Base-by-base conservation (phyloP, 306 rosid species). In the Begonia masoniana region DNA sequence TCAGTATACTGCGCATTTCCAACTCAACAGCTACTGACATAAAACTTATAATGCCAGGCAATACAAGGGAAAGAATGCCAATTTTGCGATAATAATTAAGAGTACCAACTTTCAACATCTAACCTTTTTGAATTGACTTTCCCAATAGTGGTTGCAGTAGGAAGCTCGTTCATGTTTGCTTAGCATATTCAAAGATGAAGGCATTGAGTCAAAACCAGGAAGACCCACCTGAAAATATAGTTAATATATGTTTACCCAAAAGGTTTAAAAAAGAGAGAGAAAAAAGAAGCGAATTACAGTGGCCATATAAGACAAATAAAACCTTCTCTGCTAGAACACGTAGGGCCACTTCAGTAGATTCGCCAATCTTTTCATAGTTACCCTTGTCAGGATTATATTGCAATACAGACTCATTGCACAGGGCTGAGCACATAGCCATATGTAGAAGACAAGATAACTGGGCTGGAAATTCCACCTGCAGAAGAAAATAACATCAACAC, bases 331-430 rank as follows among this genome's bases (percentile, higher is more conserved):
- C 82, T 58, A 91, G 75, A 64, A 83, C 97, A 35, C 97, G 95
- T 51, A 91, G 80, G 67, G 97, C 97, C 60, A 91, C 97, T 81
- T 91, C 97, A 57, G 97, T 91, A 50, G 97, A 91, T 82, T 91
- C 97, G n/a, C 97, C 97, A 76, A 91, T 91, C 69, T 85, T 91
- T 81, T 91, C 96, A 41, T 82, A 83, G 55, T 64, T 78, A 52
- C 94, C 95, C 78, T 83, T 83, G 61, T 85, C 85, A 56, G 87
- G 96, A 73, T 91, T 85, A 77, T 85, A 91, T 73, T 91, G 97
- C 68, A 91, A 72, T 66, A 69, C 68, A 58, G 94, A 91, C 67
- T 85, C 97, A 19, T 91, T 91, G 83, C 96, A 91, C 54, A 91
- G 88, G 35, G 96, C 94, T 42, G 97, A 91, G 60, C 91, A 79